phyloP scores from a whole-genome alignment of 768 basidiomycete species.

The Leccinum ochraceum region DNA sequence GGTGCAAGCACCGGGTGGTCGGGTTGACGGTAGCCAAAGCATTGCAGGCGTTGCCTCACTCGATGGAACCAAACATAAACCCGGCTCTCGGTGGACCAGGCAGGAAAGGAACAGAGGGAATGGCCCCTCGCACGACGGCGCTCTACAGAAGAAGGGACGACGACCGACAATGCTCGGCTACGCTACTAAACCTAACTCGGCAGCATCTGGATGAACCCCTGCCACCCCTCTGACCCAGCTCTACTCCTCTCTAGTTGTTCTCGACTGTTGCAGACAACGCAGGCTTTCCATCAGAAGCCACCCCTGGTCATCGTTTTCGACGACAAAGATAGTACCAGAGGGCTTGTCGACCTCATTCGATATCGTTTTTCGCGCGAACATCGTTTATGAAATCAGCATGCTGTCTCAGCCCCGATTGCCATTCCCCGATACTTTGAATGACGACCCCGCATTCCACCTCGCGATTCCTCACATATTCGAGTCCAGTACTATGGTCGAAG shows the following conservation, averaged over 20 bases:
- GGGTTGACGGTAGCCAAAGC: too few relatives aligned
- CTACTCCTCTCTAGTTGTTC: conserved; percentile 29
- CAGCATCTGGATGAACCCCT: too few relatives aligned
- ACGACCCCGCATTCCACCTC: conserved; percentile 55
- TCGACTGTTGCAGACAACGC: background rate
- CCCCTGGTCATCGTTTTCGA: conserved; percentile 38
- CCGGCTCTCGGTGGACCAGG: too few relatives aligned
- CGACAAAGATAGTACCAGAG: conserved; percentile 7
- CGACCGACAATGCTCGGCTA: too few relatives aligned
- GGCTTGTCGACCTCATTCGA: conserved; percentile 43
- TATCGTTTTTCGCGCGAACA: conserved; percentile 52
- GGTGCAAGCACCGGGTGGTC: too few relatives aligned
- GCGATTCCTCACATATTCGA: conserved; percentile 70
- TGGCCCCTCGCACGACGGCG: too few relatives aligned
- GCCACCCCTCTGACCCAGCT: too few relatives aligned
- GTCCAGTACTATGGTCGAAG: conserved; percentile 56
- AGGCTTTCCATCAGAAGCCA: conserved; percentile 26
- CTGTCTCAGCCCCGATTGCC: conserved; percentile 46
- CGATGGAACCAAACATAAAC: too few relatives aligned
- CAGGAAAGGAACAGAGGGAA: too few relatives aligned
- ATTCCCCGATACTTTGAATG: conserved; percentile 12
- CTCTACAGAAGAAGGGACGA: too few relatives aligned
- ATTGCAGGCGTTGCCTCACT: too few relatives aligned
- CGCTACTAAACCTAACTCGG: too few relatives aligned
- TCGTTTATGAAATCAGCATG: conserved; percentile 55